phyloP scores from a whole-genome alignment of 2,329 filamentous ascomycete species.

The Rachicladosporium sp. region DNA sequence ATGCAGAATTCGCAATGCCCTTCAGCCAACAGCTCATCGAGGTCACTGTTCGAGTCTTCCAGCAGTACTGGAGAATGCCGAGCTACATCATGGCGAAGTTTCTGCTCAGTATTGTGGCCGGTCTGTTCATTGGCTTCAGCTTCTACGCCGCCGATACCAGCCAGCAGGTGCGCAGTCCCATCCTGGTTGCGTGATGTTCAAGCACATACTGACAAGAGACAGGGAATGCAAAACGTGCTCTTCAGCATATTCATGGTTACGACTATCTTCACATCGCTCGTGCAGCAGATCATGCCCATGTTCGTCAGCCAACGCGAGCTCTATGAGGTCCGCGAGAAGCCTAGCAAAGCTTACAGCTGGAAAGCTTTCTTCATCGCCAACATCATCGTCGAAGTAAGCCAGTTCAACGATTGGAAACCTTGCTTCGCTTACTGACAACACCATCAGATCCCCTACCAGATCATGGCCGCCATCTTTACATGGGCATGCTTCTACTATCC shows the following conservation, averaged over 20 bases:
- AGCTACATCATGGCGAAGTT: constrained; percentile 46
- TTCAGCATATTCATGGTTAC: constrained; percentile 41
- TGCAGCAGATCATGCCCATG: constrained; percentile 47
- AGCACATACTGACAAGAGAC: too few species aligned
- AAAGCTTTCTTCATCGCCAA: constrained; percentile 60
- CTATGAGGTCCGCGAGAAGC: constrained; percentile 48
- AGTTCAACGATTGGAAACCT: too few species aligned
- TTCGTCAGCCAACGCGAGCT: constrained; percentile 47
- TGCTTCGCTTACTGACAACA: too few species aligned
- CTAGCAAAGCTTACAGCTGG: constrained; percentile 65
- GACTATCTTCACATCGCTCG: constrained; percentile 31
- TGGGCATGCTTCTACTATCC: constrained; percentile 57
- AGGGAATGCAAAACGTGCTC: constrained; percentile 33
- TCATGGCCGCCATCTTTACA: constrained; percentile 49
- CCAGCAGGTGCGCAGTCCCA: constrained; percentile 12
- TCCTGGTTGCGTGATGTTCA: too few species aligned
- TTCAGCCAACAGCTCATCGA: constrained; percentile 23
- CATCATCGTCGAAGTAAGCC: constrained; percentile 51
- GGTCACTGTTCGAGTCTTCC: constrained; percentile 31
- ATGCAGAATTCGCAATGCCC: constrained; percentile 34
- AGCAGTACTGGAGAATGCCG: constrained; percentile 36
- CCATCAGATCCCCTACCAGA: constrained; percentile 45
- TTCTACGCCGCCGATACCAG: constrained; percentile 28
- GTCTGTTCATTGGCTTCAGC: constrained; percentile 36
- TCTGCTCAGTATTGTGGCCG: constrained; percentile 38